These are phyloP conservation scores for Polychaeton citri DNA, from an alignment of 2,329 filamentous ascomycete species.

Conservation along the genomic window DNA sequence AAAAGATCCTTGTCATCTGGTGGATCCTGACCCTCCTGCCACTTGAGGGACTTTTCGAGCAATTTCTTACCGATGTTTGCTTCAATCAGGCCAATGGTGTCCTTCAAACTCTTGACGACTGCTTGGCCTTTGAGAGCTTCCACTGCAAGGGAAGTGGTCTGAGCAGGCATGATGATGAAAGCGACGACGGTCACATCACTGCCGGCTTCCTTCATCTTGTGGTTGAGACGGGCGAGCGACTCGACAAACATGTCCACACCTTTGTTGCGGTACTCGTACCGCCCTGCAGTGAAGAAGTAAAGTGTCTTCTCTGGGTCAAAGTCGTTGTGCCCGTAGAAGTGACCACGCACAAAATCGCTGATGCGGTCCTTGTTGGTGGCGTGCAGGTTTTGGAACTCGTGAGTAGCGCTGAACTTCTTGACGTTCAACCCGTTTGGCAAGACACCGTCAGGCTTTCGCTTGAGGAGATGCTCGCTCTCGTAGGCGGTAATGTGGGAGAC, in stretches of 20 bases:
- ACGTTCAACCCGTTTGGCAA: slow-evolving; percentile 95
- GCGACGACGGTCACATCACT: slow-evolving; percentile 92
- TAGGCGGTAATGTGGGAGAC: slow-evolving; percentile 98
- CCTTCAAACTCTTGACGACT: slow-evolving; percentile 88
- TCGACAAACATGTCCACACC: slow-evolving; percentile 99
- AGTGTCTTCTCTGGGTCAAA: slow-evolving; percentile 94
- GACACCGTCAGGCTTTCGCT: slow-evolving; percentile 94
- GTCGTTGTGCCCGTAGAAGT: slow-evolving; percentile 97
- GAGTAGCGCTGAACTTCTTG: slow-evolving; percentile 94
- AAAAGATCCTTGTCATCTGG: slow-evolving; percentile 96
- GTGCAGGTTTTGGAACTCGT: slow-evolving; percentile 98
- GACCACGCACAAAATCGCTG: slow-evolving; percentile 91
- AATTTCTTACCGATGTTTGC: slow-evolving; percentile 83
- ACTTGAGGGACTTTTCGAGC: slow-evolving; percentile 85
- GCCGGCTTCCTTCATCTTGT: slow-evolving; percentile 69
- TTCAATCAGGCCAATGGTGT: slow-evolving; percentile 88
- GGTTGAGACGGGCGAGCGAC: slow-evolving; percentile 84
- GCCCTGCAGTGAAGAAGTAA: slow-evolving; percentile 93
- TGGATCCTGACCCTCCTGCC: slow-evolving; percentile 87
- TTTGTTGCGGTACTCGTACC: slow-evolving; percentile 97
- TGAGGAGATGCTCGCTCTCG: slow-evolving; percentile 92
- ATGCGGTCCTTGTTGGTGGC: slow-evolving; percentile 96
- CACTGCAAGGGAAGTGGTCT: slow-evolving; percentile 87
- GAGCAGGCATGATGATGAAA: slow-evolving; percentile 97
- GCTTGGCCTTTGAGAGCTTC: slow-evolving; percentile 94